Percentiles rank a stretch among this genome's conserved stretches.
These are phyloP conservation scores for Trypanosoma grayi DNA, from an alignment of 208 protist genomes.

Conservation along the genomic window DNA sequence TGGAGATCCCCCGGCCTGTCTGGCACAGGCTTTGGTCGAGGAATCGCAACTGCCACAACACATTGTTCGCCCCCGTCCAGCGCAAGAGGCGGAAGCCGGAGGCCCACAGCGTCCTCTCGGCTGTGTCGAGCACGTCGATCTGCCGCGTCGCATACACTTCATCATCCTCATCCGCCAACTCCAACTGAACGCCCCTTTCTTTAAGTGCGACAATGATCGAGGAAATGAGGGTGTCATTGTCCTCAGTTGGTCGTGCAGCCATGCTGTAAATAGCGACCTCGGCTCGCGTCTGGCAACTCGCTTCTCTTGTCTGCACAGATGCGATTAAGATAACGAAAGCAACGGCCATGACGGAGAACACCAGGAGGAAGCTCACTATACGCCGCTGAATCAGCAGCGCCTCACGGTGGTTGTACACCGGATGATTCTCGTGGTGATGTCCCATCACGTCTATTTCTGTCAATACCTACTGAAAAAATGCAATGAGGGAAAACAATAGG, in stretches of 20 bases:
- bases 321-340: conserved; percentile 58
- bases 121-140: conserved; percentile 67
- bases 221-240: conserved; percentile 27
- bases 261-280: conserved; percentile 41
- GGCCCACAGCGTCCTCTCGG: conserved; percentile 3
- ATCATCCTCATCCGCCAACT: background rate
- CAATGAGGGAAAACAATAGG: conserved; percentile 9
- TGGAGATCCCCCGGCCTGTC: conserved; percentile 47
- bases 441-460: conserved; percentile 25
- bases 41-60: conserved; percentile 56
- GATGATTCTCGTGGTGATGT: conserved; percentile 32
- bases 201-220: conserved; percentile 5
- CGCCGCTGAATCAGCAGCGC: conserved; percentile 45
- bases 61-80: conserved; percentile 21
- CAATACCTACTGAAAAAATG: conserved; percentile 1
- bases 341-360: conserved; percentile 61
- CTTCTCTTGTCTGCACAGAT: conserved; percentile 52
- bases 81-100: conserved; percentile 70
- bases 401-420: conserved; percentile 40
- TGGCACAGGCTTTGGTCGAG: conserved; percentile 58
- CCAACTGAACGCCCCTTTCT: conserved; percentile 2
- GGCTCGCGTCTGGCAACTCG: conserved; percentile 70
- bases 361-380: conserved; percentile 68
- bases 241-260: conserved; percentile 21
- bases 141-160: conserved; percentile 8